phyloP scores from a whole-genome alignment of 106 monocot genomes.

The Posidonia australis region DNA sequence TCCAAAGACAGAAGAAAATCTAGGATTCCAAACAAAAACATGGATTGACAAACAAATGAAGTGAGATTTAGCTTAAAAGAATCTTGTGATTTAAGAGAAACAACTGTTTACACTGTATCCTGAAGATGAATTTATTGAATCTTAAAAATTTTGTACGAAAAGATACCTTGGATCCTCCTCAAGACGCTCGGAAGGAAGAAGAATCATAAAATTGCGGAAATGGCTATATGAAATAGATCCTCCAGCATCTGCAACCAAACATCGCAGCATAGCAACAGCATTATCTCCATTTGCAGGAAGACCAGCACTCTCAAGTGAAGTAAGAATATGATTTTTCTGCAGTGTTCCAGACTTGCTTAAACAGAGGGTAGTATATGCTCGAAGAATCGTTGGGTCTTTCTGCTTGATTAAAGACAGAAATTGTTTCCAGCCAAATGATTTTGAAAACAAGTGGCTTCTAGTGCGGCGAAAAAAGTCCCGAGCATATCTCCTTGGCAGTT shows the following conservation, averaged over 20 bases:
- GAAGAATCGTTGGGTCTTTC: conserved; percentile 88
- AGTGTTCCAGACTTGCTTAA: conserved; percentile 96
- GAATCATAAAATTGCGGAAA: conserved; percentile 97
- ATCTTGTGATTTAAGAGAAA: too few species aligned
- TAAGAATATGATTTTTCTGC: conserved; percentile 82
- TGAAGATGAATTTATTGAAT: not conserved
- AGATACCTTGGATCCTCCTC: conserved; percentile 92
- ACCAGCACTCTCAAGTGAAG: conserved; percentile 79
- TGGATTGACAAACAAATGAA: not conserved
- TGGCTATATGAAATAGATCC: conserved; percentile 90
- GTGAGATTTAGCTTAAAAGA: too few species aligned
- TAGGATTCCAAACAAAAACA: not conserved
- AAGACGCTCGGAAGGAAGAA: conserved; percentile 88
- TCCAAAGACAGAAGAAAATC: too few species aligned
- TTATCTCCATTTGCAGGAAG: conserved; percentile 97
- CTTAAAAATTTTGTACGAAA: not conserved
- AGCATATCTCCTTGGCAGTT: conserved; percentile 77
- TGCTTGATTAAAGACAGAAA: conserved; percentile 93
- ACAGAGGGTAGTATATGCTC: conserved; percentile 88
- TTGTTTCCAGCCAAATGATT: conserved; percentile 94
- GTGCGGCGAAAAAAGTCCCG: conserved; percentile 63
- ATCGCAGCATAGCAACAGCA: conserved; percentile 89
- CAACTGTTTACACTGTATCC: not conserved
- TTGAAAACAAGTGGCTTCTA: conserved; percentile 76
- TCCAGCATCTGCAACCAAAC: conserved; percentile 61